Evolutionary conservation across 2,329 filamentous ascomycete species (phyloP), one percentile per base, ranked within the genome.

Genomic region (Alternaria panax): DNA sequence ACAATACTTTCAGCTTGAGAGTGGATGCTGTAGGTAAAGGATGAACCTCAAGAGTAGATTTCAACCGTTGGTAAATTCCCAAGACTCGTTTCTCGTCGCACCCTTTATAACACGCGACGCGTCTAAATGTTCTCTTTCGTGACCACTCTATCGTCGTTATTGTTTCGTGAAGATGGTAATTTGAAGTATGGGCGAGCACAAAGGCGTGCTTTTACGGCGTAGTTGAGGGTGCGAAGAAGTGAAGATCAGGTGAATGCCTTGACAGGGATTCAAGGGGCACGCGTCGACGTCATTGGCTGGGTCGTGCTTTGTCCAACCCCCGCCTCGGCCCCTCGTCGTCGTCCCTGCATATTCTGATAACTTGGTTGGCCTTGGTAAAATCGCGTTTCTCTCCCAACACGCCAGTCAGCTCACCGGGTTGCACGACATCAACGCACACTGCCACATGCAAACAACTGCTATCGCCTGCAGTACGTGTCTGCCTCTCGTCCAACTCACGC

Each of bases 341-440:
- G 41, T 57, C 48, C 54, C 54, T 57, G 54, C 54, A 57, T 57
- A 53, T 40, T 57, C 41, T 28, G 50, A 51, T 57, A 57, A 51
- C 36, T 42, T 28, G 20, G 32, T 43, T 36, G 12, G 30, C 20
- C 30, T 24, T 24, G 45, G 30, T 20, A 46, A 57, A 57, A 40
- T 46, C 54, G 48, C 32, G 41, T 47, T 43, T 34, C 42, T 27
- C 11, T 46, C 46, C 20, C 16, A 14, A 34, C 45, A 36, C 30
- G 8, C 7, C 45, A 36, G 14, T 20, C 20, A 25, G n/a, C 22
- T 34, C 28, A 8, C 20, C 20, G 24, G 28, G 4, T 34, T 7
- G 4, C 20, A 34, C 28, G 45, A 34, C 28, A 4, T 25, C 14
- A 8, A n/a, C 16, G 11, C 20, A 11, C 14, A 34, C 14, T 24